phyloP scores from a whole-genome alignment of 306 rosid genomes.

The Prunus mume region DNA sequence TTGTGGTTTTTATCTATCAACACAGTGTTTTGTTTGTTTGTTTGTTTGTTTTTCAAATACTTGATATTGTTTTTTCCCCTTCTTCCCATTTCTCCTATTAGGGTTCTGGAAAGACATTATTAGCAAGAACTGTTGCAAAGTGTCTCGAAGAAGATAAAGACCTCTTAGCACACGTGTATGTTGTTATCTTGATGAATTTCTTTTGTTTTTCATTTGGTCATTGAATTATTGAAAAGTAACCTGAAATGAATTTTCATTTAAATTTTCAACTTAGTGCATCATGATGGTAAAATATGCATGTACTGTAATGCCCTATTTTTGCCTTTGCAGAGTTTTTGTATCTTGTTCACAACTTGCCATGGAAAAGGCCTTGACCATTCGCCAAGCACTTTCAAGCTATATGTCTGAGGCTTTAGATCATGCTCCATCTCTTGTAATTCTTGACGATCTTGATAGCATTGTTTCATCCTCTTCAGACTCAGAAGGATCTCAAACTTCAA shows the following conservation, averaged over 20 bases:
- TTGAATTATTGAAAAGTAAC: neutral
- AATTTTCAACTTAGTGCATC: neutral
- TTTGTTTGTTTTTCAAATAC: neutral
- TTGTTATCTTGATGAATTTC: conserved; percentile 17
- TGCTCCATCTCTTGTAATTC: conserved; percentile 87
- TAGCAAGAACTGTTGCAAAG: conserved; percentile 76
- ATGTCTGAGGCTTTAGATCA: conserved; percentile 78
- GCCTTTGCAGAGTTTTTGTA: conserved; percentile 64
- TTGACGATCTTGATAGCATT: conserved; percentile 88
- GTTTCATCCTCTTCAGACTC: conserved; percentile 58
- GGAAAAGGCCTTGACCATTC: conserved; percentile 69
- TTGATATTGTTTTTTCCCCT: neutral
- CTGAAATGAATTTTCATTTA: neutral
- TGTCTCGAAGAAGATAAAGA: conserved; percentile 56
- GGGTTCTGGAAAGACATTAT: conserved; percentile 94
- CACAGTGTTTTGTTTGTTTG: neutral
- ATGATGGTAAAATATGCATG: conserved; percentile 17
- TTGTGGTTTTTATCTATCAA: neutral
- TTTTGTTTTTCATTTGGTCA: neutral
- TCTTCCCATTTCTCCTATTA: conserved; percentile 22
- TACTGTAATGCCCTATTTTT: conserved; percentile 10
- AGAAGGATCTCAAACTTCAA: conserved; percentile 71
- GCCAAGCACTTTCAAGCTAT: conserved; percentile 59
- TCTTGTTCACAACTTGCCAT: conserved; percentile 72
- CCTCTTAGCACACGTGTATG: conserved; percentile 77